These are phyloP conservation scores for Ceratobasidium sp. DNA, from an alignment of 1,284 basidiomycete species.

Conservation along the genomic window DNA sequence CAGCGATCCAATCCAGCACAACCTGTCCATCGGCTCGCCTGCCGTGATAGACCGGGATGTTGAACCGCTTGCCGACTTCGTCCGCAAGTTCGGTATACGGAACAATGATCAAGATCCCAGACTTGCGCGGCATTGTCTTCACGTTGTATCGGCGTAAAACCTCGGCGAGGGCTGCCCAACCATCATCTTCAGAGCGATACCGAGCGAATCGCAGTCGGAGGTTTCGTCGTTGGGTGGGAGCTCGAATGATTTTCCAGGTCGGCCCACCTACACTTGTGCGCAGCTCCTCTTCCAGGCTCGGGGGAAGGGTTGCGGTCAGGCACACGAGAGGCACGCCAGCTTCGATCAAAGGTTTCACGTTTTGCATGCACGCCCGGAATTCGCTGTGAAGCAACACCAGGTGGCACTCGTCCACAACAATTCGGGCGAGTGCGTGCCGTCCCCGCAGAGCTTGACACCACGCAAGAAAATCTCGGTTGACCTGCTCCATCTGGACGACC, in stretches of 20 bases:
- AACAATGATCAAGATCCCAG: background rate
- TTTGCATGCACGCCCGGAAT: background rate
- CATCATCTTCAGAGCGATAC: background rate
- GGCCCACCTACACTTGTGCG: background rate
- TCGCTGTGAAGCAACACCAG: background rate
- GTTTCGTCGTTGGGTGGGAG: slow-evolving; percentile 1
- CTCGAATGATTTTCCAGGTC: background rate
- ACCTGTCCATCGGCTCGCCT: background rate
- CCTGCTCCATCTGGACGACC: background rate
- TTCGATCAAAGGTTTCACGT: background rate
- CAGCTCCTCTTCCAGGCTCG: background rate
- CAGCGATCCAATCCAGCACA: background rate
- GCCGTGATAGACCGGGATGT: background rate
- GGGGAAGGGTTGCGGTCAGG: background rate
- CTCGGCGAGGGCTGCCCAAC: background rate
- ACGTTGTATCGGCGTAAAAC: background rate
- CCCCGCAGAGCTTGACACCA: background rate
- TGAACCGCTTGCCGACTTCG: background rate
- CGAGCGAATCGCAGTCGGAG: background rate
- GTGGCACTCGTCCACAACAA: slow-evolving; percentile 13
- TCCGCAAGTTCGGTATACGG: background rate
- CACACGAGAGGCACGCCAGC: background rate
- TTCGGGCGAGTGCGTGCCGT: background rate
- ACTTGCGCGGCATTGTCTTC: background rate
- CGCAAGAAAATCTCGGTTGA: background rate